These are phyloP conservation scores for Alternaria viburni DNA, from an alignment of 2,329 filamentous ascomycete genomes.

Conservation along the genomic window DNA sequence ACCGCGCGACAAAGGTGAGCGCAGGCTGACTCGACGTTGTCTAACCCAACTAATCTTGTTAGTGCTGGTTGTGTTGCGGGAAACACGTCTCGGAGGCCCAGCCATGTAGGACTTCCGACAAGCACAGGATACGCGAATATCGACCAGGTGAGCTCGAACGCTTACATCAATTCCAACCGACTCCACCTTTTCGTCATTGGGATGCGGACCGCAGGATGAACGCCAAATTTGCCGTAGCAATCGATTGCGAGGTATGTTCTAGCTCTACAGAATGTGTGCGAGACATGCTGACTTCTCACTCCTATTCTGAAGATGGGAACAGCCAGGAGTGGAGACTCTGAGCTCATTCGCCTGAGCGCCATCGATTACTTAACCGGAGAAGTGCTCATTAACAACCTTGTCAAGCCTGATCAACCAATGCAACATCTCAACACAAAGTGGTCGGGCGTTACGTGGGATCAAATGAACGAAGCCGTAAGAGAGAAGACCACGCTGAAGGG, in stretches of 20 bases:
- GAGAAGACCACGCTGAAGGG: constrained; percentile 50
- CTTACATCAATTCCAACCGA: constrained; percentile 15
- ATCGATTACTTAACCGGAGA: constrained; percentile 58
- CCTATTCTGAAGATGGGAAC: constrained; percentile 55
- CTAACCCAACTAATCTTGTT: not conserved
- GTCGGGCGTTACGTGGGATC: constrained; percentile 55
- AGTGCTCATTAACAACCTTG: constrained; percentile 59
- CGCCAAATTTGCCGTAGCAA: constrained; percentile 44
- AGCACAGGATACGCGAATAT: constrained; percentile 9
- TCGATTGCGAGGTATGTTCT: constrained; percentile 57
- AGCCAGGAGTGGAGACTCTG: constrained; percentile 52
- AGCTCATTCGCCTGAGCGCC: constrained; percentile 60
- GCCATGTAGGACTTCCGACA: constrained; percentile 9
- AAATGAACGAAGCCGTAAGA: constrained; percentile 49
- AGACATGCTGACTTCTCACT: not conserved
- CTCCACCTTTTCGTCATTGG: not conserved
- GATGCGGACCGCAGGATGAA: not conserved
- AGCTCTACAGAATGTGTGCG: not conserved
- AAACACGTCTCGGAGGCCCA: constrained; percentile 6
- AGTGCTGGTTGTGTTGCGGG: constrained; percentile 20
- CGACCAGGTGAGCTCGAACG: constrained; percentile 9
- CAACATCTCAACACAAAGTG: constrained; percentile 58
- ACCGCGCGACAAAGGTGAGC: not conserved
- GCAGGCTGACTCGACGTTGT: too few species aligned
- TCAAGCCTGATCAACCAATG: constrained; percentile 57